Conservation (phyloP, 1,139 yeast species). For the Protomyces arabidopsidicola region DNA sequence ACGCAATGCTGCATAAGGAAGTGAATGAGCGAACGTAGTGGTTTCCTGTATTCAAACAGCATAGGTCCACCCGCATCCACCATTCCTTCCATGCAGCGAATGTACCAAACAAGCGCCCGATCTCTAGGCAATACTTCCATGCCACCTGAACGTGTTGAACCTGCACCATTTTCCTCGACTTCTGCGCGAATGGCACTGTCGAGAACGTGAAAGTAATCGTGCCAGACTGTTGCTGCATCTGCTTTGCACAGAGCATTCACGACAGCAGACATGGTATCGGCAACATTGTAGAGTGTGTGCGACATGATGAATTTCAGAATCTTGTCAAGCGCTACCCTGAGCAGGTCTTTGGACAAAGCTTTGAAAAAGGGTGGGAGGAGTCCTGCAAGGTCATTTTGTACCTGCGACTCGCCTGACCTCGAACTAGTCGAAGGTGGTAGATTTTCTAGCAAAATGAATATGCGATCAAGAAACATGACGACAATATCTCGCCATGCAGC, state of each 20-base stretch:
- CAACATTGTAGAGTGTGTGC: conserved; percentile 19
- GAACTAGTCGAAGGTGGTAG: conserved; percentile 57
- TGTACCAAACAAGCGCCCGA: conserved; percentile 67
- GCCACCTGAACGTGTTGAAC: conserved; percentile 59
- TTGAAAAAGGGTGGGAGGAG: conserved; percentile 67
- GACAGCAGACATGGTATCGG: conserved; percentile 52
- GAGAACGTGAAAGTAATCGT: not conserved
- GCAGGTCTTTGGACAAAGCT: conserved; percentile 63
- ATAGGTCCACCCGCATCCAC: conserved; percentile 61
- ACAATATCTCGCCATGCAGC: conserved; percentile 63
- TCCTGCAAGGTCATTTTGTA: conserved; percentile 46
- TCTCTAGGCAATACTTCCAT: conserved; percentile 71
- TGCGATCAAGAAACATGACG: conserved; percentile 53
- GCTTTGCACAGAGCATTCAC: conserved; percentile 64
- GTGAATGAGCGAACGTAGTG: conserved; percentile 51
- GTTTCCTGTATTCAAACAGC: conserved; percentile 47
- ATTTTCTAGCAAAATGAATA: conserved; percentile 67
- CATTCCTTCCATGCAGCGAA: conserved; percentile 66
- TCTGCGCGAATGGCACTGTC: conserved; percentile 55
- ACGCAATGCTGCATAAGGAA: conserved; percentile 55
- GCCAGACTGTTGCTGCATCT: conserved; percentile 66
- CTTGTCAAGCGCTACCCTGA: conserved; percentile 50
- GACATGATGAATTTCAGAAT: conserved; percentile 47
- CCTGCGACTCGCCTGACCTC: conserved; percentile 34
- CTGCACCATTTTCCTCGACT: conserved; percentile 79